A percentile compares a stretch with the other conserved stretches of the same genome.
Conservation (phyloP, 2,329 filamentous ascomycete genomes). For the Diplocarpon rosae region DNA sequence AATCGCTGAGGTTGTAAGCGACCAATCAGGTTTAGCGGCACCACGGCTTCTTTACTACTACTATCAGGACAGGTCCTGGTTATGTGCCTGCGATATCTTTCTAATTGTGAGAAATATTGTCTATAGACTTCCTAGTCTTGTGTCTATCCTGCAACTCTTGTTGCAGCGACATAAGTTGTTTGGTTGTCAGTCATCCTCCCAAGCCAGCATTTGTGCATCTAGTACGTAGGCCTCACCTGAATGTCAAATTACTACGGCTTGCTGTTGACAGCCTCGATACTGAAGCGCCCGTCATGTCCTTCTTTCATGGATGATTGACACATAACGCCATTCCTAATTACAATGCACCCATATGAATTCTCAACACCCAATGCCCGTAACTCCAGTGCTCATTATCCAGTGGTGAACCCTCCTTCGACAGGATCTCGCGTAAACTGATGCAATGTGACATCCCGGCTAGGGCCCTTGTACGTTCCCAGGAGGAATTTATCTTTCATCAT, state of each 20-base stretch:
- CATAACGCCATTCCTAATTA: constrained; percentile 15
- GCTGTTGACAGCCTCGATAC: no score
- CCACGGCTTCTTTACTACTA: neutral
- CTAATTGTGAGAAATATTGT: neutral
- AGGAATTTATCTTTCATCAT: neutral
- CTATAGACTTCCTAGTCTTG: neutral
- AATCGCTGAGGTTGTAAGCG: neutral
- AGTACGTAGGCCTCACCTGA: no score
- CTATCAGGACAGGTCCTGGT: neutral
- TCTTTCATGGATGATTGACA: constrained; percentile 10
- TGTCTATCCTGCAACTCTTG: neutral
- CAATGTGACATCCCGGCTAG: neutral
- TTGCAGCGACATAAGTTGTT: neutral
- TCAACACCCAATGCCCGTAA: constrained; percentile 19
- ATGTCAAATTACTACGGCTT: no score
- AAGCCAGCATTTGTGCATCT: no score
- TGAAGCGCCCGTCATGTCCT: neutral
- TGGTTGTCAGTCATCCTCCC: no score
- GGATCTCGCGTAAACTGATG: neutral
- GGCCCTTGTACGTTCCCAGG: neutral
- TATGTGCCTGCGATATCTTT: no score
- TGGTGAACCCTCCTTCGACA: constrained; percentile 7
- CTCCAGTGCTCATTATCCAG: constrained; percentile 19
- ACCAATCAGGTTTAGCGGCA: constrained; percentile 2
- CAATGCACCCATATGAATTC: constrained; percentile 12